Conservation (phyloP, 805 yeast genomes). For the Candida silvicultrix region DNA sequence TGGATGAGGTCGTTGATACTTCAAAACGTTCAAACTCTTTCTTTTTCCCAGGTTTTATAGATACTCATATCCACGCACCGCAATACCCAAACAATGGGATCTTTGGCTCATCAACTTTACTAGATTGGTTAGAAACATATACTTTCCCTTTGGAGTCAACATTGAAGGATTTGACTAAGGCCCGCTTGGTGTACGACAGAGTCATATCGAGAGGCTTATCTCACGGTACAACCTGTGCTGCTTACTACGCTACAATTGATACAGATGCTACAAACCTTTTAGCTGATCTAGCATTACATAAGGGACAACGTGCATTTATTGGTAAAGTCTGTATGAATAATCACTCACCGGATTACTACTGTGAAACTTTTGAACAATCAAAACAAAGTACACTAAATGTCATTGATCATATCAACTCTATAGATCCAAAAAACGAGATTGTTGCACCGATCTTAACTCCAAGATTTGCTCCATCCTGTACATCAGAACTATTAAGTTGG, state of each 20-base stretch:
- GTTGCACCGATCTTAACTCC: constrained; percentile 84
- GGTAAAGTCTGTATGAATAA: constrained; percentile 95
- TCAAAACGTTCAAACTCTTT: constrained; percentile 40
- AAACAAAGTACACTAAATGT: constrained; percentile 48
- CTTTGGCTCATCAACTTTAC: constrained; percentile 75
- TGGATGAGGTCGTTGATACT: constrained; percentile 25
- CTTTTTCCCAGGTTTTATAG: constrained; percentile 77
- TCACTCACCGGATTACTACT: constrained; percentile 68
- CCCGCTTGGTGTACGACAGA: constrained; percentile 54
- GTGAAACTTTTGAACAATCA: constrained; percentile 51
- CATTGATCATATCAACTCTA: constrained; percentile 44
- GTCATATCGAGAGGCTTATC: constrained; percentile 64
- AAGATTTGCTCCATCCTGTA: constrained; percentile 87
- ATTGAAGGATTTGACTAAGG: constrained; percentile 46
- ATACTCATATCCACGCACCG: constrained; percentile 81
- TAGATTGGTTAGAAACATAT: constrained; percentile 84
- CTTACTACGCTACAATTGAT: constrained; percentile 89
- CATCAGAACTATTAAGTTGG: constrained; percentile 51
- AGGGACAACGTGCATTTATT: constrained; percentile 83
- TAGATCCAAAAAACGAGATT: constrained; percentile 46
- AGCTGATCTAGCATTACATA: constrained; percentile 58
- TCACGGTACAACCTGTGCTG: constrained; percentile 87
- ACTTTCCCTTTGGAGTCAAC: constrained; percentile 87
- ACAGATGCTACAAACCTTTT: constrained; percentile 66
- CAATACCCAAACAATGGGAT: constrained; percentile 80